phyloP scores from a whole-genome alignment of 1,284 basidiomycete genomes.

The Ganoderma sinense region DNA sequence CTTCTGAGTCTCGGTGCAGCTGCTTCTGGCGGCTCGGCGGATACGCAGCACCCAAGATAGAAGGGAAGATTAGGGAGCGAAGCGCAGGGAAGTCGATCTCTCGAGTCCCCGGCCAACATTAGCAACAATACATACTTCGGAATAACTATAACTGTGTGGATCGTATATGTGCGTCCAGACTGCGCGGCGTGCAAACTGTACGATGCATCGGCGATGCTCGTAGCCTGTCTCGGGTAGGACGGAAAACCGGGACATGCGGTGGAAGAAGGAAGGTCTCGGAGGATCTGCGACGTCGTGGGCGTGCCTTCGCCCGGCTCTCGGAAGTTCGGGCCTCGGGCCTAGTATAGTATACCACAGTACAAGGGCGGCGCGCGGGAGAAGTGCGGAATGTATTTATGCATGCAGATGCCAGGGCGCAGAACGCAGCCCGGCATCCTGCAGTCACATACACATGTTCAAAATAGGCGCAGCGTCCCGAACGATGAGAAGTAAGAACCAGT shows the following conservation, averaged over 20 bases:
- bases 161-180: neutral
- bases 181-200: no score
- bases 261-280: neutral
- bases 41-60: neutral
- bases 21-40: neutral
- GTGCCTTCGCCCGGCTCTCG: neutral
- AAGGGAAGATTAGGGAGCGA: neutral
- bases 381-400: neutral
- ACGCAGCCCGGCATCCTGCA: neutral
- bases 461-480: neutral
- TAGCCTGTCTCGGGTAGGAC: neutral
- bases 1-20: neutral
- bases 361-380: neutral
- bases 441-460: neutral
- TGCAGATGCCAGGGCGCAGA: neutral
- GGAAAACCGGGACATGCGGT: neutral
- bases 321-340: slow-evolving; percentile 4
- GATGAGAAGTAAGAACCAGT: neutral
- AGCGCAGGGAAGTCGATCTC: neutral
- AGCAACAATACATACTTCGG: neutral
- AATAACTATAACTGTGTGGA: neutral
- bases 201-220: neutral
- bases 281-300: no score
- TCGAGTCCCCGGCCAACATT: no score
- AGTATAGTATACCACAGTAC: neutral